Base-by-base conservation (phyloP, 2,329 filamentous ascomycete genomes). In the Penicillium sp. region DNA sequence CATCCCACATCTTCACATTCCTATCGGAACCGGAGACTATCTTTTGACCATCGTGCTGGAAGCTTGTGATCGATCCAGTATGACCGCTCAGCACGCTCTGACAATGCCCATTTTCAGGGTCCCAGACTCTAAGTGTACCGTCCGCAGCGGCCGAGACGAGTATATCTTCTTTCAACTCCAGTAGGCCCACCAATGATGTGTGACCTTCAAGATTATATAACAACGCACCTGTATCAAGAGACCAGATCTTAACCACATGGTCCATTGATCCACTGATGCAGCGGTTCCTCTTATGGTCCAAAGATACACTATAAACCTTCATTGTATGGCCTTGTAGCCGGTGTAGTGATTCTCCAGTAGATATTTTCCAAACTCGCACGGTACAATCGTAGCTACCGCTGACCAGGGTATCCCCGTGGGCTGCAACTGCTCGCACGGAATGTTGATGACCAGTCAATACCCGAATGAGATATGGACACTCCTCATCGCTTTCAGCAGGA, bases 261-360 rank as follows among this genome's bases (percentile, higher is more conserved):
- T 99, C 94, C 94, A 99, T 99, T 5, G 92, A 96, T 15, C 94
- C 94, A 61, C 92, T 97, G 61, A 99, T 97, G 76, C 94, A 99
- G 40, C 92, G 89, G 69, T 95, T 95, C 58, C 94, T 89, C 67
- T 89, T 87, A 64, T 92, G 88, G 68, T 99, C 94, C 19, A 97
- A 79, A 7, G 97, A 94, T 7, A 99, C 94, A 58, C 92, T 96
- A 73, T 99, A 99, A 0, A 99, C 94, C 74, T 97, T 97, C 70
- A 92, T 87, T 0, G 85, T 84, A 72, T 99, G 94, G 0, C 94
- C 94, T 59, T 89, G 86, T 4, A 99, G 81, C 15, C 90, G 86
- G 69, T 96, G 91, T 3, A 94, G 72, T 4, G 88, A 85, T 69
- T 97, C 92, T 47, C 94, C 94, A 0, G 92, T 99, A 52, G 92